Percentiles rank a stretch among this genome's conserved stretches.
phyloP scores from a whole-genome alignment of 768 basidiomycete species.

The Trametes elegans region DNA sequence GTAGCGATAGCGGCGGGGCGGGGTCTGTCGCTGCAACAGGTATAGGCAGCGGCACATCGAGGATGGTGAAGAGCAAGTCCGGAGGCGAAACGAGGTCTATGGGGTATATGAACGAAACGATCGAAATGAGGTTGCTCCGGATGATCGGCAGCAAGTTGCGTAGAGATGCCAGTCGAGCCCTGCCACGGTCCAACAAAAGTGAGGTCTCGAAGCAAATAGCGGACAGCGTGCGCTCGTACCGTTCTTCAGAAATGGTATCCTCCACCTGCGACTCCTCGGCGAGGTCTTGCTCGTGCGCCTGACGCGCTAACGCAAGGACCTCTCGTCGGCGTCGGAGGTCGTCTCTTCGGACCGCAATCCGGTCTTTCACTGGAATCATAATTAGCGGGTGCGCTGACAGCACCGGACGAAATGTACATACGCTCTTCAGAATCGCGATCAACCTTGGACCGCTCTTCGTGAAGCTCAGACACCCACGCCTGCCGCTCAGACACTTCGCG shows the following conservation, averaged over 20 bases:
- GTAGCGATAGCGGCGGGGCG: slow-evolving; percentile 73
- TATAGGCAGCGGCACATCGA: slow-evolving; percentile 88
- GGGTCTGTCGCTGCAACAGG: slow-evolving; percentile 72
- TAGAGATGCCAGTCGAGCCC: slow-evolving; percentile 46
- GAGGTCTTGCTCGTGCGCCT: slow-evolving; percentile 37
- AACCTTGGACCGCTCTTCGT: slow-evolving; percentile 22
- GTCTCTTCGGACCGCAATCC: slow-evolving; percentile 43
- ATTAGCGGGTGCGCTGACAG: neutral
- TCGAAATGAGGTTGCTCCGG: slow-evolving; percentile 64
- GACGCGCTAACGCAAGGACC: slow-evolving; percentile 42
- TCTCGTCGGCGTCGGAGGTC: slow-evolving; percentile 47
- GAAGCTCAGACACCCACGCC: slow-evolving; percentile 48
- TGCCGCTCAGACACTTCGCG: slow-evolving; percentile 70
- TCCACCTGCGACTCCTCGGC: slow-evolving; percentile 38
- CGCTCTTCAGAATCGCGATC: slow-evolving; percentile 16
- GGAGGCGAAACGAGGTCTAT: slow-evolving; percentile 84
- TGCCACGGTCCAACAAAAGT: slow-evolving; percentile 34
- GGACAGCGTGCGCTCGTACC: slow-evolving; percentile 6
- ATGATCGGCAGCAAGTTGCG: slow-evolving; percentile 48
- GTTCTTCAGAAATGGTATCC: slow-evolving; percentile 10
- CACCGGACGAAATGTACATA: slow-evolving; percentile 11
- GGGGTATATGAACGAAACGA: slow-evolving; percentile 78
- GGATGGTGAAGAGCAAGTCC: slow-evolving; percentile 86
- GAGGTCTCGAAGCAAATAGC: slow-evolving; percentile 11
- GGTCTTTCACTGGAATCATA: slow-evolving; percentile 37